These are phyloP conservation scores for Entelexis paramagnoliae DNA, from an alignment of 1,139 yeast genomes.

Conservation along the genomic window DNA sequence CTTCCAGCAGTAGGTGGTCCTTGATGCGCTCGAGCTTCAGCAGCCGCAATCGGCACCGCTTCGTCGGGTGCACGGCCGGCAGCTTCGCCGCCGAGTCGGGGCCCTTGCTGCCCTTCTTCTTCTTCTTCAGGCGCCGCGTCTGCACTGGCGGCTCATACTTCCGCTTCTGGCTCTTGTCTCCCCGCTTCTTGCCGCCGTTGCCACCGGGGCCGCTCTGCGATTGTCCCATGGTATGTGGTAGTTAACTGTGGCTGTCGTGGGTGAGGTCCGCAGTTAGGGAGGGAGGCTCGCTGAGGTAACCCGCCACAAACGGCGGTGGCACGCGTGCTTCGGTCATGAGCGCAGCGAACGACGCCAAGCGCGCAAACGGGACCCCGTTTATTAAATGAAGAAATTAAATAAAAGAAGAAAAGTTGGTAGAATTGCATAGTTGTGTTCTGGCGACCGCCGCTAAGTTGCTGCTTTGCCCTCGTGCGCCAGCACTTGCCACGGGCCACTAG, in stretches of 20 bases:
- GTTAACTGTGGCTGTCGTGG: neutral
- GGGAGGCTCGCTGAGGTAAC: slow-evolving; percentile 5
- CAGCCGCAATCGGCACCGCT: slow-evolving; percentile 84
- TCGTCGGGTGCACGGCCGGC: slow-evolving; percentile 83
- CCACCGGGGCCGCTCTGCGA: slow-evolving; percentile 67
- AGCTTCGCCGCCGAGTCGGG: slow-evolving; percentile 80
- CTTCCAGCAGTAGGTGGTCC: slow-evolving; percentile 89
- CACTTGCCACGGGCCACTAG: too few relatives aligned
- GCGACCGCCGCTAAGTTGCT: too few relatives aligned
- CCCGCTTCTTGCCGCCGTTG: slow-evolving; percentile 54
- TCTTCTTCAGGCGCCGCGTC: slow-evolving; percentile 81
- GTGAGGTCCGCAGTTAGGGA: neutral
- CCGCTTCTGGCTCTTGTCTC: slow-evolving; percentile 38
- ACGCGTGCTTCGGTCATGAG: neutral
- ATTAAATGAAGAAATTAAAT: too few relatives aligned
- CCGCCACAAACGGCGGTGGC: slow-evolving; percentile 1
- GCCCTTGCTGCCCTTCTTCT: slow-evolving; percentile 68
- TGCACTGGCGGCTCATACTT: slow-evolving; percentile 98
- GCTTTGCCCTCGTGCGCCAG: too few relatives aligned
- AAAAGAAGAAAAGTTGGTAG: too few relatives aligned
- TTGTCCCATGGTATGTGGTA: slow-evolving; percentile 49
- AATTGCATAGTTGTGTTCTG: too few relatives aligned
- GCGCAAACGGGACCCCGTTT: too few relatives aligned
- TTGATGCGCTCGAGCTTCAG: slow-evolving; percentile 91
- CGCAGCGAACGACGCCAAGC: too few relatives aligned